phyloP scores from a whole-genome alignment of 2,329 filamentous ascomycete species.

The Dryadomyces quercus-mongolicae region DNA sequence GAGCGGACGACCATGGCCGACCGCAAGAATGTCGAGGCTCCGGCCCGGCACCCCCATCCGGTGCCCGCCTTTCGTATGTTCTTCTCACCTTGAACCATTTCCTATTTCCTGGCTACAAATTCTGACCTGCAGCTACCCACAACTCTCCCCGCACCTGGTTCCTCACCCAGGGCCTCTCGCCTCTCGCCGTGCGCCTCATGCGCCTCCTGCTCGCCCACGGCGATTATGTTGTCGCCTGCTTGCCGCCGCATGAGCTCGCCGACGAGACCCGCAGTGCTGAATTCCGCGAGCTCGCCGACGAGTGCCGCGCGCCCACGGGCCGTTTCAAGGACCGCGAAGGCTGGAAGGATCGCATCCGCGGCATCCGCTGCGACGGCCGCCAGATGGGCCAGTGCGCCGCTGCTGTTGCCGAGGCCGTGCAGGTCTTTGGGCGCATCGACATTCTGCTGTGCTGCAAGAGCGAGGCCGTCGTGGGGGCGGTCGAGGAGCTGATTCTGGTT shows the following conservation, averaged over 20 bases:
- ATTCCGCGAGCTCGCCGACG: slow-evolving; percentile 67
- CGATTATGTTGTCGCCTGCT: slow-evolving; percentile 77
- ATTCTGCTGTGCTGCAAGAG: slow-evolving; percentile 83
- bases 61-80: slow-evolving; percentile 40
- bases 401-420: slow-evolving; percentile 75
- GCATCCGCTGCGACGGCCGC: slow-evolving; percentile 51
- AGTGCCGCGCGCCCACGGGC: slow-evolving; percentile 34
- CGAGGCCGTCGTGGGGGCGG: slow-evolving; percentile 78
- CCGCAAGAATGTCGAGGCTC: slow-evolving; percentile 31
- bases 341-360: slow-evolving; percentile 67
- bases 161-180: slow-evolving; percentile 74
- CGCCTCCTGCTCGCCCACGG: slow-evolving; percentile 78
- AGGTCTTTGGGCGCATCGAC: slow-evolving; percentile 76
- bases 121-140: slow-evolving; percentile 44
- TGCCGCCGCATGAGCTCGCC: slow-evolving; percentile 68
- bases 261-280: slow-evolving; percentile 64
- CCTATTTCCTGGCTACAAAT: too few relatives aligned
- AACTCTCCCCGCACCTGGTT: slow-evolving; percentile 84
- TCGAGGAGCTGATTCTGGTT: slow-evolving; percentile 80
- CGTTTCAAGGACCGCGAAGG: slow-evolving; percentile 54
- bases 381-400: slow-evolving; percentile 64
- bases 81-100: not conserved
- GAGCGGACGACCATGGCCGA: slow-evolving; percentile 24
- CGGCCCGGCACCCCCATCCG: slow-evolving; percentile 30
- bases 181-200: slow-evolving; percentile 71